Evolutionary conservation across 257 asterid genomes (phyloP), one percentile per base, ranked within the genome.

Genomic region (Fraxinus excelsior): DNA sequence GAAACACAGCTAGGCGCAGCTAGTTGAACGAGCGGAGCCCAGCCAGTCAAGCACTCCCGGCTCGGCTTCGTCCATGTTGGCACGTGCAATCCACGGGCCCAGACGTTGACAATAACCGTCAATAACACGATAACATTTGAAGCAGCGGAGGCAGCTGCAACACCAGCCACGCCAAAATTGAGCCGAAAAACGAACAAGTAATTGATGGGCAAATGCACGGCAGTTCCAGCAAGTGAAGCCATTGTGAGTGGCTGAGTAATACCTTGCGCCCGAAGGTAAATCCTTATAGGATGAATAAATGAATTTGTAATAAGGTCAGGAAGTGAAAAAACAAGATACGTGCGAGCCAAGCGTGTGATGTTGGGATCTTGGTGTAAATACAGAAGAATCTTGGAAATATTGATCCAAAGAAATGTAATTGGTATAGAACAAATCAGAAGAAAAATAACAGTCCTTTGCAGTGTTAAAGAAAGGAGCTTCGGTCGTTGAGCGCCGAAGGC

Each of bases 261-360:
- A 32, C 97, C 97, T 87, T 92, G 97, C 4, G 97, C 89, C 16
- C 97, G 96, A 89, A 92, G 97, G 88, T 92, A 92, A 83, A 92
- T 86, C 32, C 96, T 79, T 19, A 89, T 71, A 79, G 97, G 97
- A 89, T 92, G 92, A 79, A 92, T 34, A 80, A 92, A 80, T 0
- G 97, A 91, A 87, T 91, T 86, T 0, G 90, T 84, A 32, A 92
- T 0, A 68, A 92, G 92, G 72, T 92, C 97, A 60, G 97, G 96
- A 83, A 92, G 83, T 4, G 96, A 88, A 67, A 88, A 92, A 18
- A 80, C 16, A 77, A 92, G 92, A 70, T 84, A 92, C 0, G 89
- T 92, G 78, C 76, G 87, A 77, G 97, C 93, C 82, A 92, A 38
- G 19, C 67, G 53, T 13, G 94, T 85, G 74, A 92, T 84, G 4